A percentile compares a stretch with the other conserved stretches of the same genome.
Evolutionary conservation across 2,329 filamentous ascomycete species (phyloP).

Genomic region (Periconia sp.): DNA sequence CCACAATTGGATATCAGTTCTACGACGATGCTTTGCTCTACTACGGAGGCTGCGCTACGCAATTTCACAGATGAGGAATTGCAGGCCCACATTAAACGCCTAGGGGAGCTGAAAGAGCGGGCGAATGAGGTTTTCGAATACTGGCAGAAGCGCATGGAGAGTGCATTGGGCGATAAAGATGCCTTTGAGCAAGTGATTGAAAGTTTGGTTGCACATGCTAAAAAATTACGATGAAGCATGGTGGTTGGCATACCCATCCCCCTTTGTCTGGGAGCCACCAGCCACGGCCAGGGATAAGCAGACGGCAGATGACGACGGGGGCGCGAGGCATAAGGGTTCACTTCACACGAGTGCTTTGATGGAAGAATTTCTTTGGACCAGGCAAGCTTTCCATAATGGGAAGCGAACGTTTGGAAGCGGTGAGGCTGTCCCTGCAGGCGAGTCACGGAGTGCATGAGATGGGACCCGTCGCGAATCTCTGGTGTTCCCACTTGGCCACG

Average conservation of each 20-base stretch:
- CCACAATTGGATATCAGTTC: conserved; percentile 79
- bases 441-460: not conserved
- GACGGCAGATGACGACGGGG: not conserved
- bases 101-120: conserved; percentile 69
- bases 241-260: not conserved
- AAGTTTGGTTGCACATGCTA: conserved; percentile 88
- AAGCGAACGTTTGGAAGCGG: not conserved
- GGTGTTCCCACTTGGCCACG: not conserved
- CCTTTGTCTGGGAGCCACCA: not conserved
- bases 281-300: not conserved
- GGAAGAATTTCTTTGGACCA: not conserved
- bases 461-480: not conserved
- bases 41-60: conserved; percentile 78
- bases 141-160: conserved; percentile 84
- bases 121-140: conserved; percentile 81
- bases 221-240: conserved; percentile 71
- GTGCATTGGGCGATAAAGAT: conserved; percentile 86
- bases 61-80: conserved; percentile 81
- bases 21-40: conserved; percentile 76
- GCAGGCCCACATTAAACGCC: conserved; percentile 66
- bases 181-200: conserved; percentile 97
- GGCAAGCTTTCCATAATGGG: not conserved
- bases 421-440: not conserved
- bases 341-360: not conserved
- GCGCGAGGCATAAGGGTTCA: not conserved